Conservation (phyloP, 2,329 filamentous ascomycete genomes). For the Trichoderma arundinaceum region DNA sequence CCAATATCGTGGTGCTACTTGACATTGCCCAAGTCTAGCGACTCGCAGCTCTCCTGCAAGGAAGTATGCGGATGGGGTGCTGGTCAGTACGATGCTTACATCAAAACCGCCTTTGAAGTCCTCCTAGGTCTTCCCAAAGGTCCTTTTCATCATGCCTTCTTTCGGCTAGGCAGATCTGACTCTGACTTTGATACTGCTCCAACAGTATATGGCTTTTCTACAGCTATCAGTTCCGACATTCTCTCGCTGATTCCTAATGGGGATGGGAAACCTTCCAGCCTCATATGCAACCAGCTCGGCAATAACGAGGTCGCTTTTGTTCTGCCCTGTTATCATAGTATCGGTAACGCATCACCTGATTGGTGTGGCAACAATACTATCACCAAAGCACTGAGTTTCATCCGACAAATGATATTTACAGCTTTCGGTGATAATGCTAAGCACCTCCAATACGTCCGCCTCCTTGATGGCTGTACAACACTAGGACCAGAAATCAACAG, state of each 20-base stretch:
- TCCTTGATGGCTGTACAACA: constrained; percentile 9
- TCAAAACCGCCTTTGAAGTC: constrained; percentile 39
- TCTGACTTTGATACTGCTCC: not conserved
- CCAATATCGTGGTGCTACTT: constrained; percentile 21
- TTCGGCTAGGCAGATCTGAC: constrained; percentile 25
- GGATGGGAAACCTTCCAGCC: not conserved
- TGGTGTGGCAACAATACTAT: not conserved
- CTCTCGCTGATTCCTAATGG: not conserved
- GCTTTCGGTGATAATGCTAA: not conserved
- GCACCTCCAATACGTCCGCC: constrained; percentile 6
- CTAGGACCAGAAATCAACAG: not conserved
- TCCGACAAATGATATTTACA: not conserved
- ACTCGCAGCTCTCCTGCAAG: not conserved
- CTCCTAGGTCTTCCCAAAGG: constrained; percentile 34
- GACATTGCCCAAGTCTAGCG: not conserved
- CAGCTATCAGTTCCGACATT: not conserved
- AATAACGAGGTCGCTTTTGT: constrained; percentile 11
- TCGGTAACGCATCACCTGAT: no score
- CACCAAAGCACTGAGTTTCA: not conserved
- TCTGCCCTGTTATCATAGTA: constrained; percentile 25
- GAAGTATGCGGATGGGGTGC: constrained; percentile 34
- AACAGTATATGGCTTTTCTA: constrained; percentile 8
- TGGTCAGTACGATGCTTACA: constrained; percentile 39
- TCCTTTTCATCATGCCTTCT: constrained; percentile 31
- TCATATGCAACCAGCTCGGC: not conserved